Conservation (phyloP, 306 rosid genomes). For the Ormosia emarginata region DNA sequence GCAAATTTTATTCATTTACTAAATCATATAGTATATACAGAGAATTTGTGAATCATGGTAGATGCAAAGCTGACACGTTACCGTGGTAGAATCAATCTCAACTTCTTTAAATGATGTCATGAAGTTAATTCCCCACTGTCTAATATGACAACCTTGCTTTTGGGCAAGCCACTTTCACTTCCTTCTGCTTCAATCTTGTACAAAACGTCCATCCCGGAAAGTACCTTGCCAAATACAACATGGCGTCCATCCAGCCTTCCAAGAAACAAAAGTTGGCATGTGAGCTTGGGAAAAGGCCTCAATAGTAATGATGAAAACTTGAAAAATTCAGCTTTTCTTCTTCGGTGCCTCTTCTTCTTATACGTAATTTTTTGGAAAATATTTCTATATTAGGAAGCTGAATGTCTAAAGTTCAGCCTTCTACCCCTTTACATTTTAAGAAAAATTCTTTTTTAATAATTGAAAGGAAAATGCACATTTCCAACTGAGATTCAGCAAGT, state of each 20-base stretch:
- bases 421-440: not conserved
- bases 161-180: constrained; percentile 41
- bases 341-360: not conserved
- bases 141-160: constrained; percentile 28
- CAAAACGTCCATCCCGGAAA: constrained; percentile 43
- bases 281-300: not conserved
- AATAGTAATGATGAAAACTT: not conserved
- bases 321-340: not conserved
- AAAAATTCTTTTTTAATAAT: not conserved
- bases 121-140: constrained; percentile 47
- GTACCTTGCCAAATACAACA: constrained; percentile 48
- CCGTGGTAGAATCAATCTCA: not conserved
- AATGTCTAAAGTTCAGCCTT: not conserved
- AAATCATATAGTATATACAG: constrained; percentile 16
- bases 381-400: not conserved
- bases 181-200: constrained; percentile 49
- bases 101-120: constrained; percentile 14
- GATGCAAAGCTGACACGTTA: not conserved
- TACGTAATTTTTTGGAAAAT: not conserved
- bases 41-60: constrained; percentile 8
- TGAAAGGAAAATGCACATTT: constrained; percentile 16
- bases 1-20: constrained; percentile 11
- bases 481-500: constrained; percentile 11
- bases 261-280: constrained; percentile 14
- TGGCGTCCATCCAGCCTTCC: constrained; percentile 87